Percentiles rank a stretch among this genome's conserved stretches.
Evolutionary conservation across 306 rosid species (phyloP).

Genomic region (Luffa acutangula): DNA sequence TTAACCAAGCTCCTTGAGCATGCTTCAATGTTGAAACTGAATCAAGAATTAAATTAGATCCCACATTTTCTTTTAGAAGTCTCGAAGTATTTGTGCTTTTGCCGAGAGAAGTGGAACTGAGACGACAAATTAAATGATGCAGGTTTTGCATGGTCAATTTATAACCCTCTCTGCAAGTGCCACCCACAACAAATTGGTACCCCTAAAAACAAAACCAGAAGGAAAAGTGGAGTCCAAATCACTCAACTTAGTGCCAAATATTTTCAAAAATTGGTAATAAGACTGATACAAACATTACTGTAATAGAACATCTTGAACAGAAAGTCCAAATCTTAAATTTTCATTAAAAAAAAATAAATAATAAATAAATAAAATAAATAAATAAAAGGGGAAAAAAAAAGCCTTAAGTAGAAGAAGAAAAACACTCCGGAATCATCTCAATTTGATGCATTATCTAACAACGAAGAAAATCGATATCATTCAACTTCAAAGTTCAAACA

Average conservation of each 20-base stretch:
- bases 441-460: no score
- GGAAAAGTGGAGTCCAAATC: neutral
- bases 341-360: no score
- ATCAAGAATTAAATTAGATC: neutral
- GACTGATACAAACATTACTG: neutral
- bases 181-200: neutral
- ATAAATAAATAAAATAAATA: no score
- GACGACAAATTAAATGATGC: constrained; percentile 22
- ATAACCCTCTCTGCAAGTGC: neutral
- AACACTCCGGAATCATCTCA: no score
- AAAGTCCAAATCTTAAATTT: neutral
- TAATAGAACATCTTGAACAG: neutral
- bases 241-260: neutral
- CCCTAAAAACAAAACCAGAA: neutral
- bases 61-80: constrained; percentile 18
- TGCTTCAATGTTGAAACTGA: constrained; percentile 3
- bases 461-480: neutral
- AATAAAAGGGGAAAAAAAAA: no score
- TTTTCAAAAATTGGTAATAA: neutral
- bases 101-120: constrained; percentile 17
- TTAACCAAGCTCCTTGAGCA: constrained; percentile 10
- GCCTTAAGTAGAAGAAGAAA: no score
- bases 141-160: constrained; percentile 26
- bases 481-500: neutral
- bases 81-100: constrained; percentile 13